A percentile compares a stretch with the other conserved stretches of the same genome.
Evolutionary conservation across 169 alveolate genomes (phyloP).

Genomic region (Plasmodium coatneyi): DNA sequence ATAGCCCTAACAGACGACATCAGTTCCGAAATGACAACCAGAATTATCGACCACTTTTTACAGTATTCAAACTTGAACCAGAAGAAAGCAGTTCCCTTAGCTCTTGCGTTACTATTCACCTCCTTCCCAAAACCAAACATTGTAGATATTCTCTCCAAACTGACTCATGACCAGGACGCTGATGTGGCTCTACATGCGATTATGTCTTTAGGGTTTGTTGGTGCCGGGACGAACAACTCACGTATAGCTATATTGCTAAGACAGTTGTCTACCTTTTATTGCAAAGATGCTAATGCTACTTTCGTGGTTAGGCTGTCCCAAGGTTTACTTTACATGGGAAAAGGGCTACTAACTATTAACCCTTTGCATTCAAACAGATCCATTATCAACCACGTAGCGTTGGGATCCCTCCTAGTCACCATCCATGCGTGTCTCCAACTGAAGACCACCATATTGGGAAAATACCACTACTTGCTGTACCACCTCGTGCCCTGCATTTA

Average conservation of each 20-base stretch:
- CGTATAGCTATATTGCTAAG: constrained; percentile 96
- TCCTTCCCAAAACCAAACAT: constrained; percentile 95
- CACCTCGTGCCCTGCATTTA: constrained; percentile 94
- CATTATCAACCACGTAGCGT: constrained; percentile 93
- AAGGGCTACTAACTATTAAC: constrained; percentile 95
- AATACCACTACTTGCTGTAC: constrained; percentile 93
- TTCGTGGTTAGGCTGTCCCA: constrained; percentile 96
- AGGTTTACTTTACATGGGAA: constrained; percentile 96
- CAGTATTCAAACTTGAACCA: constrained; percentile 83
- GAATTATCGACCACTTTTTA: constrained; percentile 86
- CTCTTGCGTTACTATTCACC: constrained; percentile 95
- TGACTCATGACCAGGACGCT: constrained; percentile 97
- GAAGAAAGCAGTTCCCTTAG: constrained; percentile 98
- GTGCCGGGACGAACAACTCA: constrained; percentile 96
- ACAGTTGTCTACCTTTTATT: constrained; percentile 95
- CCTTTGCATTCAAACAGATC: constrained; percentile 97
- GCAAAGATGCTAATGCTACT: constrained; percentile 94
- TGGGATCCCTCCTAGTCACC: constrained; percentile 94
- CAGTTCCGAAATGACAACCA: constrained; percentile 93
- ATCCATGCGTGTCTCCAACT: constrained; percentile 92
- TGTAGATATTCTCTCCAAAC: constrained; percentile 90
- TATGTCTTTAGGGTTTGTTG: constrained; percentile 96
- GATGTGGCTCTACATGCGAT: constrained; percentile 96
- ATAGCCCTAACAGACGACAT: constrained; percentile 96
- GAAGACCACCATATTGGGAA: constrained; percentile 88